These are phyloP conservation scores for Helotiales sp. DNA, from an alignment of 2,329 filamentous ascomycete species.

Conservation along the genomic window DNA sequence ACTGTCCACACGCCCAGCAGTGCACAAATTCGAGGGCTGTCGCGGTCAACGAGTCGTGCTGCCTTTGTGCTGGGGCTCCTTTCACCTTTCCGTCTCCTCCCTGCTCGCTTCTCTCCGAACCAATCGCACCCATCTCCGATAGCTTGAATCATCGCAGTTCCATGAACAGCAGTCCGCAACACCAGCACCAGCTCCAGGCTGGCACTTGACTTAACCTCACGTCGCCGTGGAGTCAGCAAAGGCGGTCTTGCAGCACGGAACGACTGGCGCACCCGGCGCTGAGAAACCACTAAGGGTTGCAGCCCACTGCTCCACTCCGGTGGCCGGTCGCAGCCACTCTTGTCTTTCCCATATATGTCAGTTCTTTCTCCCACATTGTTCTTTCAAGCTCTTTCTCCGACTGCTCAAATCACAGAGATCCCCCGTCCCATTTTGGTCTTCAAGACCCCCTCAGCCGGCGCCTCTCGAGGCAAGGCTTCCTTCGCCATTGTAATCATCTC, in stretches of 20 bases:
- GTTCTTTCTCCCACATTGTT: constrained; percentile 26
- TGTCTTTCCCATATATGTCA: constrained; percentile 29
- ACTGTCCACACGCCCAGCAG: no score
- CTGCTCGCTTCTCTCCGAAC: neutral
- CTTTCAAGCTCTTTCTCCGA: constrained; percentile 21
- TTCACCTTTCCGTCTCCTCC: neutral
- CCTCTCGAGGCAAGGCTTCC: constrained; percentile 37
- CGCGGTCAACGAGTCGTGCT: no score
- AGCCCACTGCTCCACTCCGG: no score
- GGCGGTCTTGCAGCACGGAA: neutral
- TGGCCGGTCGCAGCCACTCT: no score
- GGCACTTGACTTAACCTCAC: no score
- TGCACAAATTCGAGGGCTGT: no score
- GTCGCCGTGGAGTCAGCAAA: neutral
- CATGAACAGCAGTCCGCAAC: no score
- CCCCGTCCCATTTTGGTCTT: constrained; percentile 34
- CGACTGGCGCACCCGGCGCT: neutral
- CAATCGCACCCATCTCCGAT: no score
- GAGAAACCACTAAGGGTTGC: neutral
- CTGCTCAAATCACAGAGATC: constrained; percentile 22
- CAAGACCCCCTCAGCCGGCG: constrained; percentile 35
- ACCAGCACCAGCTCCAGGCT: neutral
- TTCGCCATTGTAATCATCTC: constrained; percentile 27
- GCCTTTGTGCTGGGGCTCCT: no score
- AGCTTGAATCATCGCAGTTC: no score